Base-by-base conservation (phyloP, 345 rosid species). In the Noccaea caerulescens region DNA sequence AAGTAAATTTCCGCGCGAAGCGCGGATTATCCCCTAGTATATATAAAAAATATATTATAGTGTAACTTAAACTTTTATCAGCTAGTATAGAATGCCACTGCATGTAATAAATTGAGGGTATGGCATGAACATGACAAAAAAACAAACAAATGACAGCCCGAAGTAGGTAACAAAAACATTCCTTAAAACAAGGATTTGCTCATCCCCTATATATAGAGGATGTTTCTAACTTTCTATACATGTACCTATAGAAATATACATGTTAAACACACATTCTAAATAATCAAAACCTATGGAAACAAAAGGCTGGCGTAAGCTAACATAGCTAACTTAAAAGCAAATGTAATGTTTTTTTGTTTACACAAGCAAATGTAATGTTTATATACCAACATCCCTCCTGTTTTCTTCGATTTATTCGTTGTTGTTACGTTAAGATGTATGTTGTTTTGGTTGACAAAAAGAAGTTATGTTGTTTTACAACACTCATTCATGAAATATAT, bases 151-250 rank as follows among this genome's bases (percentile, higher is more conserved):
- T 58, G 52, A 68, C 66, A 75, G 55, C 73, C 73, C 55, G 67
- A 49, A 67, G 59, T 33, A 47, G 72, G 73, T 45, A 77, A 49
- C 56, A 57, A 68, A 18, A 70, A 50, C 65, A 44, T 52, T 76
- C 87, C 88, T 66, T 76, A 79, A 72, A 81, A 80, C 80, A 77
- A 37, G 87, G 88, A 79, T 53, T 32, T 78, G 70, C 72, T 79
- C 82, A 80, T 62, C 32, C 67, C 53, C 50, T 43, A 13, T 36
- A 30, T 11, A 25, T 6, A 46, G 23, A 32, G 39, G 36, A 61
- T 39, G 50, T 36, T 12, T 12, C 46, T 39, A 32, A n/a, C n/a
- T n/a, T n/a, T n/a, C n/a, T 12, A 1, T 39, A 54, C n/a, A 14
- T 44, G 12, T n/a, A n/a, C 30, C 3, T 25, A 3, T 25, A 25